phyloP scores from a whole-genome alignment of 768 basidiomycete species.

The Floccularia luteovirens region DNA sequence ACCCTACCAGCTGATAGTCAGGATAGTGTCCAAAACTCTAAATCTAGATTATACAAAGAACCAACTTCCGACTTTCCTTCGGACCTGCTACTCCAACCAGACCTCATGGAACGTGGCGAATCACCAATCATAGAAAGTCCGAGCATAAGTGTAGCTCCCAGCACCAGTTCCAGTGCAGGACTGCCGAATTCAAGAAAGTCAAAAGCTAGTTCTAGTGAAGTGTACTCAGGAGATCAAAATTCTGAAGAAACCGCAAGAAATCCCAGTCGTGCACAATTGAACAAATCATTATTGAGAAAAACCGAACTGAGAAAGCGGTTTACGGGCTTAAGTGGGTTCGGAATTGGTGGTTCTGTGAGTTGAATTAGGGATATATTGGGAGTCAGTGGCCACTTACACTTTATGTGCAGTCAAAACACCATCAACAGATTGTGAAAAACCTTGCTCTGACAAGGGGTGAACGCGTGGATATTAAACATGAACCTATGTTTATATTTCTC shows the following conservation, averaged over 20 bases:
- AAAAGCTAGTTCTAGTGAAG: no score
- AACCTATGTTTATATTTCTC: conserved; percentile 61
- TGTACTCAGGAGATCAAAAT: no score
- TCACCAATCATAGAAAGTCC: no score
- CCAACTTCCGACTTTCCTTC: not conserved
- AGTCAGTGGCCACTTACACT: no score
- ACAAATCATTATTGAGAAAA: no score
- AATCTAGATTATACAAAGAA: no score
- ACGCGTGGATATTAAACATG: conserved; percentile 45
- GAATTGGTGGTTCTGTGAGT: conserved; percentile 11
- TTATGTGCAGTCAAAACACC: no score
- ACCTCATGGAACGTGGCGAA: conserved; percentile 2
- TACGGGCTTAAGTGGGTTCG: conserved; percentile 17
- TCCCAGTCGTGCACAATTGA: no score
- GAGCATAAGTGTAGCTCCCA: no score
- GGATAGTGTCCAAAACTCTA: conserved; percentile 5
- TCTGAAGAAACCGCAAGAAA: no score
- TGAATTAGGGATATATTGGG: conserved; percentile 9
- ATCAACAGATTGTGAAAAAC: conserved; percentile 16
- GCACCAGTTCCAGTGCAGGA: no score
- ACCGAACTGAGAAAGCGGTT: conserved; percentile 12
- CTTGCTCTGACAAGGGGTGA: conserved; percentile 34
- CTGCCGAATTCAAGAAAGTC: no score
- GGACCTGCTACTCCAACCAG: not conserved
- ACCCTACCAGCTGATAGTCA: not conserved